phyloP scores from a whole-genome alignment of 2,329 filamentous ascomycete species.

The Diaporthe eres region DNA sequence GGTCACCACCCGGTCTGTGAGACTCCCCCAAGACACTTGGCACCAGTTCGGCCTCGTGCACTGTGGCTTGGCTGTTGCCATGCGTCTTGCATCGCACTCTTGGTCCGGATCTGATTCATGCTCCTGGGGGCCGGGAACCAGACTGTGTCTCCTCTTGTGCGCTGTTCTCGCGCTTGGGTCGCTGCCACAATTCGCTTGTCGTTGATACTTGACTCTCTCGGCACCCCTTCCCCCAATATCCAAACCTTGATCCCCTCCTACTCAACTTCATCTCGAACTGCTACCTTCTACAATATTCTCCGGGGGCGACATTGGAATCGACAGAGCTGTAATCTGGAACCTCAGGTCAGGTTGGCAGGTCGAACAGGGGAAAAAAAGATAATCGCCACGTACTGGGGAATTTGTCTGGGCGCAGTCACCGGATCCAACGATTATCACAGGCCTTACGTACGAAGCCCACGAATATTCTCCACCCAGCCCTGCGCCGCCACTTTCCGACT shows the following conservation, averaged over 20 bases:
- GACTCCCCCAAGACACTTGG: constrained; percentile 36
- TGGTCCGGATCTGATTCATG: constrained; percentile 35
- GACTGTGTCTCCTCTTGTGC: background rate
- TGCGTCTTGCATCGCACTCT: constrained; percentile 32
- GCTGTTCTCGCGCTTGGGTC: constrained; percentile 2
- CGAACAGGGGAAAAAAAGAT: background rate
- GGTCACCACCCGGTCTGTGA: constrained; percentile 33
- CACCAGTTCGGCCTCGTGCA: constrained; percentile 30
- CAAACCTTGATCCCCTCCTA: constrained; percentile 17
- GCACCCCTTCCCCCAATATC: background rate
- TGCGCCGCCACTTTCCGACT: constrained; percentile 26
- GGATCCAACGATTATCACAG: constrained; percentile 24
- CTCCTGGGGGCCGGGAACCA: constrained; percentile 15
- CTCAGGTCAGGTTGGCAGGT: constrained; percentile 14
- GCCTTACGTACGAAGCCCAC: constrained; percentile 41
- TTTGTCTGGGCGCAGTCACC: constrained; percentile 19
- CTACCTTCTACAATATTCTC: constrained; percentile 3
- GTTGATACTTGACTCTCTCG: constrained; percentile 30
- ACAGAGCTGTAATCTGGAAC: constrained; percentile 4
- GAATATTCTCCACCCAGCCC: constrained; percentile 39
- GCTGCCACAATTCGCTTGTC: constrained; percentile 24
- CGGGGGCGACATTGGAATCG: constrained; percentile 9
- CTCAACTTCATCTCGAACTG: constrained; percentile 16
- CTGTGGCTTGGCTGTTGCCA: constrained; percentile 40
- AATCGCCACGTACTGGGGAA: constrained; percentile 25